A percentile compares a stretch with the other conserved stretches of the same genome.
Conservation (phyloP, 257 asterid species). For the Scutellaria galericulata region DNA sequence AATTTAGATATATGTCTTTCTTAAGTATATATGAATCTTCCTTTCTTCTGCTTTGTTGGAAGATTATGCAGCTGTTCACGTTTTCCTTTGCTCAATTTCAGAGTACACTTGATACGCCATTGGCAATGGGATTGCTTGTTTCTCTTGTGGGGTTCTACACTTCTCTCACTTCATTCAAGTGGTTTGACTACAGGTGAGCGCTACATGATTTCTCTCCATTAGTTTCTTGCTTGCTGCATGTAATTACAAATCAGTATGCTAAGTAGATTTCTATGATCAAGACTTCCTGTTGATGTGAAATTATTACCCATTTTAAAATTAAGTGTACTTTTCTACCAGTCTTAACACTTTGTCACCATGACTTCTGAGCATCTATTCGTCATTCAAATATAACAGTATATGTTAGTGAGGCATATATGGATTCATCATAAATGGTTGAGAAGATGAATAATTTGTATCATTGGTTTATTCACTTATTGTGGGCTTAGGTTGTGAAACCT, state of each 20-base stretch:
- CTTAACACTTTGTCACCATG: constrained; percentile 1
- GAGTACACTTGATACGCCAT: constrained; percentile 78
- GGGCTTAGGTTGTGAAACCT: not conserved
- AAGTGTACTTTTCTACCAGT: not conserved
- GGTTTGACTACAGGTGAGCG: constrained; percentile 50
- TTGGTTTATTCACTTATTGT: constrained; percentile 11
- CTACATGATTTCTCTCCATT: constrained; percentile 23
- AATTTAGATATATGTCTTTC: constrained; percentile 8
- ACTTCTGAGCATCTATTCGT: constrained; percentile 10
- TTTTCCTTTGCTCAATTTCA: constrained; percentile 44
- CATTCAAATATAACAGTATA: not conserved
- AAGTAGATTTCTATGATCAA: constrained; percentile 7
- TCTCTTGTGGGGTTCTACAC: constrained; percentile 47
- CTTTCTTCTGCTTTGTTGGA: constrained; percentile 4
- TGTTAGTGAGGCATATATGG: not conserved
- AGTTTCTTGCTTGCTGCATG: constrained; percentile 22
- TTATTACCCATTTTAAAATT: not conserved
- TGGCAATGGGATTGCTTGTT: constrained; percentile 63
- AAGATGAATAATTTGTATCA: not conserved
- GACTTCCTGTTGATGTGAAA: not conserved
- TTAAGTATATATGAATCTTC: not conserved
- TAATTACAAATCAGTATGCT: not conserved
- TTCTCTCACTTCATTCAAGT: constrained; percentile 43
- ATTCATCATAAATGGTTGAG: not conserved
- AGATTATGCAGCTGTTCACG: constrained; percentile 32